Evolutionary conservation across 148 eudicot species (phyloP).

Genomic region (Tetragonia tetragonoides): DNA sequence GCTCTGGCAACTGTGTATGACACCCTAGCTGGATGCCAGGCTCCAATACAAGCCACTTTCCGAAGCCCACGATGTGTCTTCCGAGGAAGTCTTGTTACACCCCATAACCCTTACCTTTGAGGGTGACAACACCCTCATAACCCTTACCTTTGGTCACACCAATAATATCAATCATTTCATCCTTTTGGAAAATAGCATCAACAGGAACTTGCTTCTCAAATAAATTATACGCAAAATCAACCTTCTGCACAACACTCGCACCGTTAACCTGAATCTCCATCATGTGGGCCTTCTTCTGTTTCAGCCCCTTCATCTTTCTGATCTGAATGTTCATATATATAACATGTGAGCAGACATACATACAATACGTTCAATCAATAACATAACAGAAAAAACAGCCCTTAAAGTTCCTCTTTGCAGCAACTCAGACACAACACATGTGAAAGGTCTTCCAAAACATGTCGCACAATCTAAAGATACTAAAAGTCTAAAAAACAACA

Average conservation of each 20-base stretch:
- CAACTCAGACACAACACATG: no score
- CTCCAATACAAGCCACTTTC: constrained; percentile 83
- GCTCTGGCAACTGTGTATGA: constrained; percentile 86
- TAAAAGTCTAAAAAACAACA: no score
- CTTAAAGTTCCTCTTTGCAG: no score
- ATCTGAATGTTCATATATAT: constrained; percentile 30
- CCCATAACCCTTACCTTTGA: constrained; percentile 93
- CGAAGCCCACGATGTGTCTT: constrained; percentile 91
- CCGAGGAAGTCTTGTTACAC: constrained; percentile 83
- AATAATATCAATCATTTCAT: constrained; percentile 78
- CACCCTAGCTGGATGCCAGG: constrained; percentile 90
- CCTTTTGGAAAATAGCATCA: constrained; percentile 73
- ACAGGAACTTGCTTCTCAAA: constrained; percentile 72
- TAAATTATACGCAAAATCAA: constrained; percentile 61
- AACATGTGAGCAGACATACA: neutral
- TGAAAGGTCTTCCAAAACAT: no score
- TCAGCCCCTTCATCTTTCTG: constrained; percentile 71
- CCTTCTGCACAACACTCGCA: constrained; percentile 56
- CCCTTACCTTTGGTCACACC: constrained; percentile 92
- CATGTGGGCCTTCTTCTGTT: constrained; percentile 77
- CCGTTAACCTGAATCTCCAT: constrained; percentile 85
- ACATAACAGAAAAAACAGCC: no score
- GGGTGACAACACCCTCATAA: constrained; percentile 84
- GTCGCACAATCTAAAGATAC: no score
- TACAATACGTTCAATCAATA: neutral